Evolutionary conservation across 371 early-diverging fungal genomes (phyloP).

Genomic region (Mortierella sp.): DNA sequence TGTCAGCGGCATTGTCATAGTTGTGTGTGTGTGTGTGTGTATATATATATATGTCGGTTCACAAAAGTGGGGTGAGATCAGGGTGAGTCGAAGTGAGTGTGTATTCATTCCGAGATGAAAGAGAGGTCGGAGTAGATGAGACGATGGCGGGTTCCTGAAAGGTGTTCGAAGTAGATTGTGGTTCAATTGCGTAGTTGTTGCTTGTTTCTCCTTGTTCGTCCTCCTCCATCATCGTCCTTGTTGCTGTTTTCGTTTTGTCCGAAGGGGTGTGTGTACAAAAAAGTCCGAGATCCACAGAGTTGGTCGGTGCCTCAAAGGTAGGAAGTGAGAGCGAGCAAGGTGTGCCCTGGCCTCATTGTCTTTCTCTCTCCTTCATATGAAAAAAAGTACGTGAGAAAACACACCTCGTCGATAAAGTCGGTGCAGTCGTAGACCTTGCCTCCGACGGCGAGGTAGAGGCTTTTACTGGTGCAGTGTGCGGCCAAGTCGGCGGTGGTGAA

Average conservation of each 20-base stretch:
- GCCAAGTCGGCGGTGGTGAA: slow-evolving; percentile 74
- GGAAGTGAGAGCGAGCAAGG: background rate
- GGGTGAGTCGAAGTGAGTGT: background rate
- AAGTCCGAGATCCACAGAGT: slow-evolving; percentile 12
- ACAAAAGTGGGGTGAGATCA: background rate
- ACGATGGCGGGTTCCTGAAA: slow-evolving; percentile 4
- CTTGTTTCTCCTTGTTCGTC: background rate
- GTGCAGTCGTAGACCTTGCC: slow-evolving; percentile 91
- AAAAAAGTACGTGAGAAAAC: background rate
- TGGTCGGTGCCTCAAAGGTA: slow-evolving; percentile 9
- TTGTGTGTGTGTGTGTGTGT: background rate
- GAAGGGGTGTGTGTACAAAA: background rate
- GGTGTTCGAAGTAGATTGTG: background rate
- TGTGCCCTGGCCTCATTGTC: background rate
- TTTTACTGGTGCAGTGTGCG: slow-evolving; percentile 66
- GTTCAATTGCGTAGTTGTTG: background rate
- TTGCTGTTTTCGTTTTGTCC: background rate
- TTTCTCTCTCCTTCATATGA: background rate
- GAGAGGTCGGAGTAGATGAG: slow-evolving; percentile 1
- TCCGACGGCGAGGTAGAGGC: slow-evolving; percentile 82
- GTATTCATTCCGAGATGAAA: slow-evolving; percentile 3
- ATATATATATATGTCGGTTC: background rate
- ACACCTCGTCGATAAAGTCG: slow-evolving; percentile 79
- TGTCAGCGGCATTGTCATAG: background rate
- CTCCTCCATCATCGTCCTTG: background rate